Conservation (phyloP, 2,329 filamentous ascomycete species). For the Pyrenochaeta sp. region DNA sequence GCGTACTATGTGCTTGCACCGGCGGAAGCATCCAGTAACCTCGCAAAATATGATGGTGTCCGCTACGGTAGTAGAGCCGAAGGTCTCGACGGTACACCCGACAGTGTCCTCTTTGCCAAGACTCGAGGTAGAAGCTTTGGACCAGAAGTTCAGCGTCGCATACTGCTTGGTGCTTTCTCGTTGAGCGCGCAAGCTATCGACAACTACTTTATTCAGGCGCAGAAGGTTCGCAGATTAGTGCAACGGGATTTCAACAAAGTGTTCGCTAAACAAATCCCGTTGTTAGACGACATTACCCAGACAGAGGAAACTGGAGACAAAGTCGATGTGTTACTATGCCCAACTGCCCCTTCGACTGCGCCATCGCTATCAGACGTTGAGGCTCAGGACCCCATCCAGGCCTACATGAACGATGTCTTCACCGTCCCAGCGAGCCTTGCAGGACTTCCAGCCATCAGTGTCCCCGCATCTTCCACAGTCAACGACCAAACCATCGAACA, state of each 20-base stretch:
- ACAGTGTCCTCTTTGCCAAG: slow-evolving; percentile 69
- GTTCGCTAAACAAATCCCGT: slow-evolving; percentile 74
- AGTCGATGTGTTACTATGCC: slow-evolving; percentile 87
- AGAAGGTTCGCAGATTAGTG: slow-evolving; percentile 84
- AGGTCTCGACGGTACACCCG: slow-evolving; percentile 64
- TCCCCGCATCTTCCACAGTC: slow-evolving; percentile 67
- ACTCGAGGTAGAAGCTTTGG: slow-evolving; percentile 81
- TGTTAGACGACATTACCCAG: slow-evolving; percentile 53
- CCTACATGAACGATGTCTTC: slow-evolving; percentile 93
- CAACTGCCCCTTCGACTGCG: slow-evolving; percentile 81
- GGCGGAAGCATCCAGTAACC: slow-evolving; percentile 93
- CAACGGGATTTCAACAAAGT: slow-evolving; percentile 85
- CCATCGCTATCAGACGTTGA: slow-evolving; percentile 69
- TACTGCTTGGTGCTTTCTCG: slow-evolving; percentile 88
- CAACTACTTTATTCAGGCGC: slow-evolving; percentile 96
- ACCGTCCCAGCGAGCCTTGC: slow-evolving; percentile 95
- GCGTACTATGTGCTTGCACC: slow-evolving; percentile 96
- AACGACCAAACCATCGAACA: slow-evolving; percentile 37
- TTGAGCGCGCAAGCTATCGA: slow-evolving; percentile 90
- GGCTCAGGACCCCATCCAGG: slow-evolving; percentile 68
- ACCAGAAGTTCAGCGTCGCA: slow-evolving; percentile 82
- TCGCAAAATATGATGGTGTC: slow-evolving; percentile 97
- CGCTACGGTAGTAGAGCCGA: slow-evolving; percentile 75
- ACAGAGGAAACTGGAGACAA: slow-evolving; percentile 62
- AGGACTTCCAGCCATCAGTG: slow-evolving; percentile 85